Conservation (phyloP, 1,284 basidiomycete genomes). For the Moesziomyces aphidis region DNA sequence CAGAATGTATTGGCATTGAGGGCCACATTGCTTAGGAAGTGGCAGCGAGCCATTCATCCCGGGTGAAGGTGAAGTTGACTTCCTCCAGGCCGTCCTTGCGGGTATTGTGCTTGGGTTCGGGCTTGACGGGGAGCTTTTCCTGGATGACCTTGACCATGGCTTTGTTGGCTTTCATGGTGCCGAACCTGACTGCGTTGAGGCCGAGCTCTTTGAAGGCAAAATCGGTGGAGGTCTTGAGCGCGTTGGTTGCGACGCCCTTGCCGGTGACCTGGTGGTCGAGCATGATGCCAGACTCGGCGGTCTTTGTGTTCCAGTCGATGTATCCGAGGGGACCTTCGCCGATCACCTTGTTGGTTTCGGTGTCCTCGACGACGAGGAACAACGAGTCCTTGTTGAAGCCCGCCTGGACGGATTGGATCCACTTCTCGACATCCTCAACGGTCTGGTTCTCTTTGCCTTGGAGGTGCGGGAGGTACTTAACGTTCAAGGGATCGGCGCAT, state of each 20-base stretch:
- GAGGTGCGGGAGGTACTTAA: slow-evolving; percentile 24
- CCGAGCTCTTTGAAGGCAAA: slow-evolving; percentile 28
- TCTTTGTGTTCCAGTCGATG: slow-evolving; percentile 20
- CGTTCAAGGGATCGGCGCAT: slow-evolving; percentile 24
- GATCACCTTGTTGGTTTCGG: slow-evolving; percentile 8
- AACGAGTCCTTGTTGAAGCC: slow-evolving; percentile 36
- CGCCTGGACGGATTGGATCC: slow-evolving; percentile 21
- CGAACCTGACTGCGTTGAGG: slow-evolving; percentile 22
- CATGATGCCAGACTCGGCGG: slow-evolving; percentile 30
- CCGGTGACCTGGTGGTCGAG: slow-evolving; percentile 14
- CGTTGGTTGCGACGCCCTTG: slow-evolving; percentile 19
- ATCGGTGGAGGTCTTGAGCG: slow-evolving; percentile 27
- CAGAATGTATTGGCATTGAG: no score
- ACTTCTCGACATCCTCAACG: slow-evolving; percentile 15
- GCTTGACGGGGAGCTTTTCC: slow-evolving; percentile 28
- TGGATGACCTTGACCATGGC: slow-evolving; percentile 27
- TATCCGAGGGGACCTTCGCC: slow-evolving; percentile 32
- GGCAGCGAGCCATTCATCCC: slow-evolving; percentile 26
- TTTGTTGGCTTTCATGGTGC: slow-evolving; percentile 24
- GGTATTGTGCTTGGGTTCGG: background rate
- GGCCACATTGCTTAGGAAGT: background rate
- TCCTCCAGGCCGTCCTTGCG: slow-evolving; percentile 28
- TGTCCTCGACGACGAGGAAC: slow-evolving; percentile 29
- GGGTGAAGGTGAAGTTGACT: slow-evolving; percentile 18
- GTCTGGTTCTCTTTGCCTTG: slow-evolving; percentile 36